Evolutionary conservation across 441 rosid genomes (phyloP).

Genomic region (Daphne laureola): DNA sequence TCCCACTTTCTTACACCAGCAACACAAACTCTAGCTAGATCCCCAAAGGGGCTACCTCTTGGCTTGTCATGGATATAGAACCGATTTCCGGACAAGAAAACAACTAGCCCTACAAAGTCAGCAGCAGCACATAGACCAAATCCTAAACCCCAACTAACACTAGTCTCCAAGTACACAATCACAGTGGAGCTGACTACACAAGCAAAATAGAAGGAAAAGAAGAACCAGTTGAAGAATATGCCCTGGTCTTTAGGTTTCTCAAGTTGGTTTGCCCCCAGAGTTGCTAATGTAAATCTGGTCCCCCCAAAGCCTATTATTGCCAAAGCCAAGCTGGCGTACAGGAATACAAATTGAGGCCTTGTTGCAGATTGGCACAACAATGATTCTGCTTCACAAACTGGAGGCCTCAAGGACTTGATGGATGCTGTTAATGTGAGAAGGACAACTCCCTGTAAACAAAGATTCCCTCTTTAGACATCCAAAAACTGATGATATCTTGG

Average conservation of each 20-base stretch:
- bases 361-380: slow-evolving; percentile 12
- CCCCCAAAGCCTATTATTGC: slow-evolving; percentile 17
- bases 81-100: slow-evolving; percentile 13
- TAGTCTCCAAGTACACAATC: slow-evolving; percentile 18
- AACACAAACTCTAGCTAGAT: slow-evolving; percentile 13
- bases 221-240: slow-evolving; percentile 25
- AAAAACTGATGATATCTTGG: neutral
- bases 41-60: slow-evolving; percentile 11
- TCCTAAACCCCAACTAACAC: slow-evolving; percentile 22
- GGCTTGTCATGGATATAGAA: slow-evolving; percentile 14
- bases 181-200: slow-evolving; percentile 2
- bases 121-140: slow-evolving; percentile 12
- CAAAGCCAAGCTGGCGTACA: slow-evolving; percentile 17
- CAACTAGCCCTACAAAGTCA: slow-evolving; percentile 5
- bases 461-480: neutral
- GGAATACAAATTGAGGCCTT: slow-evolving; percentile 12
- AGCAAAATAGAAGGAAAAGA: slow-evolving; percentile 16
- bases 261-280: slow-evolving; percentile 30
- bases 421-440: slow-evolving; percentile 22
- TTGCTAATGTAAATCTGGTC: slow-evolving; percentile 14
- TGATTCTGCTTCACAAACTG: slow-evolving; percentile 13
- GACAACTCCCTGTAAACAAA: slow-evolving; percentile 18
- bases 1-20: slow-evolving; percentile 19
- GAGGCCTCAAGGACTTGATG: slow-evolving; percentile 10
- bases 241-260: slow-evolving; percentile 14